Evolutionary conservation across 768 basidiomycete species (phyloP), one percentile per base, ranked within the genome.

Genomic region (Ramaria rubella): DNA sequence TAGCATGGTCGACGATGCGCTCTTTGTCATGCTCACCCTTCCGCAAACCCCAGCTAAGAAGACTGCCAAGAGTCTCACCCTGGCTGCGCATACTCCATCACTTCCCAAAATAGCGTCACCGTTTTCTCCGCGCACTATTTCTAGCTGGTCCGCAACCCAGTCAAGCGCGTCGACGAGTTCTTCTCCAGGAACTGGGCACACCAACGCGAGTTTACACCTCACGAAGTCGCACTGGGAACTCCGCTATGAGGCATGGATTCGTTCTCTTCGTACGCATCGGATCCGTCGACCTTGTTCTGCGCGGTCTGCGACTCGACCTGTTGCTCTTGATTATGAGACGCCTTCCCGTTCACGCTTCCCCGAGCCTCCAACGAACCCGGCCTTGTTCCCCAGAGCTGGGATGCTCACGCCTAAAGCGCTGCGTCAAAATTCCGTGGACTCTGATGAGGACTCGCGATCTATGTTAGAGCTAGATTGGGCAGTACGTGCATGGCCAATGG

Each of bases 161-260:
- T 15, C 46, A 26, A 43, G 21, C 29, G 21, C 53, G 11, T 30
- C 53, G 21, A 14, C 27, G 15, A n/a, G 29, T 12, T 26, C 33
- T 48, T 29, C 24, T 34, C 46, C 55, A 8, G 44, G 36, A 14
- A 56, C 43, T 12, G 55, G 55, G n/a, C 31, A 49, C 31, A 56
- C 55, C 11, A 17, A 30, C 17, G 43, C 55, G 31, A 34, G 44
- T 46, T 36, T 56, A 21, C 24, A 34, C 17, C 55, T 56, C 12
- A 56, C 36, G 11, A 56, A 56, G 36, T 56, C 44, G 4, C 55
- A 56, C n/a, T 56, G 55, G 55, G 55, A 56, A 46, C 26, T 33
- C 43, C 55, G 55, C 17, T 56, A 56, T 33, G 44, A 46, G 26
- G 27, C 33, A 30, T 56, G 55, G 55, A 49, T 31, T 7, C 15